Base-by-base conservation (phyloP, 2,329 filamentous ascomycete genomes). In the Apiospora pterosperma region DNA sequence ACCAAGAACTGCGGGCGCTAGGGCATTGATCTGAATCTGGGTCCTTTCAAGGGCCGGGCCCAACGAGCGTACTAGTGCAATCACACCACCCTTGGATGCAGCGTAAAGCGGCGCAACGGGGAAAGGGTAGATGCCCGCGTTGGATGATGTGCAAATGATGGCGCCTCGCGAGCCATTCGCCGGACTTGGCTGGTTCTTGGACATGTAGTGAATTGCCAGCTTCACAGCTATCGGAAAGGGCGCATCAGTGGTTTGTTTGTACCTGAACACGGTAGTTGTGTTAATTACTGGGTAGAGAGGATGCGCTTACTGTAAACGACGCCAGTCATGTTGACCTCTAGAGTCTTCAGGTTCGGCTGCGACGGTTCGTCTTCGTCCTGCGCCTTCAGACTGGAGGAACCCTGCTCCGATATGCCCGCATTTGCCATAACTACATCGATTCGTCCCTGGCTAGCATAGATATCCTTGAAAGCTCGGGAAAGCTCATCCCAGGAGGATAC, bases 61-160 rank as follows among this genome's bases (percentile, higher is more conserved):
- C 16, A 83, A 71, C 0, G 82, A 81, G n/a, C 83, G 76, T 7
- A 85, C 82, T 0, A 85, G 76, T 0, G 79, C 80, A n/a, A 85
- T 75, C 0, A 85, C 74, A 10, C 76, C 84, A 58, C 77, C 74
- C 67, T 86, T 85, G 14, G 79, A 77, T 3, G 79, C 77, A 3
- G 80, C 78, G 67, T 86, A 85, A 6, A 85, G 68, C 0, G 84
- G 84, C 1, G 82, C 81, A 2, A 81, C 77, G 0, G 82, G 79
- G 63, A 86, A 84, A 0, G 82, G 76, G 66, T 86, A 85, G 1
- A 85, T 61, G 0, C 83, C 84, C 1, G 81, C 82, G 69, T 84
- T 85, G 4, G 82, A 85, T 0, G 83, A 79, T 0, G 84, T 85
- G 74, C 82, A 85, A 61, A 85, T 77, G 48, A 86, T 83, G 7